Evolutionary conservation across 768 basidiomycete genomes (phyloP), one percentile per base, ranked within the genome.

Genomic region (Termitomyces sp.): DNA sequence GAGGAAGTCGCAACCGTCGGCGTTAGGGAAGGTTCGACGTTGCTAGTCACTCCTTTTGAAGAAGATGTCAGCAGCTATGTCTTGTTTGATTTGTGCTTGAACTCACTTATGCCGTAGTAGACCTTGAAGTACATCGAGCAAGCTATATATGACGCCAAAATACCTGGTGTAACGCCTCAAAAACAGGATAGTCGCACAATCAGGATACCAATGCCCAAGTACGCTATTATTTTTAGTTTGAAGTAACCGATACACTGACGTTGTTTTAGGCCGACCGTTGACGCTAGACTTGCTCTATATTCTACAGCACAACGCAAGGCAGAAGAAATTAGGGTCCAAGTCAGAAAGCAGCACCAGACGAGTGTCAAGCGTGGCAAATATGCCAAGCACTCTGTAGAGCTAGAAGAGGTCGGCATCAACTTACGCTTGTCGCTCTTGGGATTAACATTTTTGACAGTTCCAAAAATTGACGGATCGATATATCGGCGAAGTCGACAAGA

Each of bases 161-260:
- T 93, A 42, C 86, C 89, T 9, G 81, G 86, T 34, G 80, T 91
- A 10, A 79, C 86, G 0, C 92, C 92, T 4, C 92, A 94, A 65
- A 80, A 80, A 59, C 74, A 83, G 46, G 92, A 94, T 67, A 75
- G 69, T 36, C 82, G 86, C 47, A 94, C 92, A 2, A 81, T 94
- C 65, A 89, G 83, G 64, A 83, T 94, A 61, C 88, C 91, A 0
- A 85, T 94, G 71, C 89, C 92, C 47, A 92, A 86, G 92, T 92
- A 64, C 14, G 79, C 14, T 31, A 14, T 14, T 38, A 25, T 25
- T 51, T 17, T 50, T n/a, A 38, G 37, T 42, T 17, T 12, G 17
- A 5, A 8, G 15, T 56, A 5, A 9, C 45, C 10, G 42, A 48
- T 32, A 54, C 0, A 15, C 29, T 64, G 9, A 43, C 47, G 14